Evolutionary conservation across 2,329 filamentous ascomycete genomes (phyloP).

Genomic region (Nigrospora oryzae): DNA sequence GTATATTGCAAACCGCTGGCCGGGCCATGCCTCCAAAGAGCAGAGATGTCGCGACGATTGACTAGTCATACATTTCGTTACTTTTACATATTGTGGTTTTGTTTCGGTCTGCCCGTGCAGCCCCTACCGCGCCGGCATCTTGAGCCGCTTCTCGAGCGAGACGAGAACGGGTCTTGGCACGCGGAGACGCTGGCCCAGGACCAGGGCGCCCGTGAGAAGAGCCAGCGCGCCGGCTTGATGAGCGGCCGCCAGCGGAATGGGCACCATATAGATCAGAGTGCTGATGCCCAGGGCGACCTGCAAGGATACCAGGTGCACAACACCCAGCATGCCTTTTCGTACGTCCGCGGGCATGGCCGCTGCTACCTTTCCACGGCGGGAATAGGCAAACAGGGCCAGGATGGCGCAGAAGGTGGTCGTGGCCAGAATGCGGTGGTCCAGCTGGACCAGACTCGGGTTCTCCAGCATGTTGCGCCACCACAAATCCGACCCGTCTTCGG

Average conservation of each 20-base stretch:
- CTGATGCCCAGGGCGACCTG: conserved; percentile 84
- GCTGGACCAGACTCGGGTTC: conserved; percentile 90
- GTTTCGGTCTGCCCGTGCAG: too few relatives aligned
- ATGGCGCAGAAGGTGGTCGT: conserved; percentile 81
- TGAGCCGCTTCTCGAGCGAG: conserved; percentile 44
- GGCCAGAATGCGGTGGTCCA: conserved; percentile 90
- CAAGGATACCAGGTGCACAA: conserved; percentile 73
- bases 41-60: too few relatives aligned
- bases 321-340: conserved; percentile 62
- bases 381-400: conserved; percentile 72
- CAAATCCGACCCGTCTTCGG: conserved; percentile 69
- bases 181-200: conserved; percentile 71
- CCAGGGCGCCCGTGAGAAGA: conserved; percentile 71
- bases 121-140: not conserved
- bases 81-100: too few relatives aligned
- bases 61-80: too few relatives aligned
- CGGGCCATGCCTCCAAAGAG: too few relatives aligned
- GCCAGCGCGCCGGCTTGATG: conserved; percentile 90
- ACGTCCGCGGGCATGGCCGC: conserved; percentile 54
- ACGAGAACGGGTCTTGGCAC: conserved; percentile 58
- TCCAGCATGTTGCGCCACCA: conserved; percentile 98
- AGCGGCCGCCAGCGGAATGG: conserved; percentile 75
- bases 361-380: conserved; percentile 53
- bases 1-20: too few relatives aligned
- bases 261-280: conserved; percentile 90